phyloP scores from a whole-genome alignment of 2,329 filamentous ascomycete species.

The Aspergillus calidoustus region DNA sequence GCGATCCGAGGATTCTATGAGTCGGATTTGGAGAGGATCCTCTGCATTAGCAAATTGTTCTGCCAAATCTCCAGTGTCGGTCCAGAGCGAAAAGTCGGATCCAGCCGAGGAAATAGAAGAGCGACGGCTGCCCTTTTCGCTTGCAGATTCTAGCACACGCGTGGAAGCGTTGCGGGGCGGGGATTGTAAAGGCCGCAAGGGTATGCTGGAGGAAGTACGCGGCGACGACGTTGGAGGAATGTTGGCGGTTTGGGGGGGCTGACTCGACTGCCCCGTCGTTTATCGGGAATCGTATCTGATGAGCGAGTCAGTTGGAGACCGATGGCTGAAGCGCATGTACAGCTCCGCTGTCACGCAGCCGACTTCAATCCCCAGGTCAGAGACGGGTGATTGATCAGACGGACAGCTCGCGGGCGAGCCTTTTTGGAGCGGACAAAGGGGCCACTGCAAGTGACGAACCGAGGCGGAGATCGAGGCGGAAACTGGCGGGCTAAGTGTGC shows the following conservation, averaged over 20 bases:
- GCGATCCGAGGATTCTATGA: constrained; percentile 68
- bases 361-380: constrained; percentile 15
- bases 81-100: constrained; percentile 82
- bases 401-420: background rate
- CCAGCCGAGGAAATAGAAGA: constrained; percentile 56
- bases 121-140: constrained; percentile 56
- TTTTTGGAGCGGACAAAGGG: background rate
- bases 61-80: constrained; percentile 91
- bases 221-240: constrained; percentile 77
- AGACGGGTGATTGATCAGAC: constrained; percentile 17
- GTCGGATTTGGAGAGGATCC: constrained; percentile 75
- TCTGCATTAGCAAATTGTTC: constrained; percentile 85
- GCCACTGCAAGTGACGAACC: constrained; percentile 8
- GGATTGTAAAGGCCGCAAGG: constrained; percentile 71
- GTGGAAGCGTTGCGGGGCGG: constrained; percentile 42
- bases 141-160: constrained; percentile 47
- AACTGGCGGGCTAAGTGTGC: constrained; percentile 11
- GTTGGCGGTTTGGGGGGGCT: constrained; percentile 75
- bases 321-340: constrained; percentile 6
- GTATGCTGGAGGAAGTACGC: constrained; percentile 75
- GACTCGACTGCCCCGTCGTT: constrained; percentile 68
- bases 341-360: constrained; percentile 19
- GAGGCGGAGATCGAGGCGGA: constrained; percentile 17
- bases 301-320: constrained; percentile 15
- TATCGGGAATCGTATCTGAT: constrained; percentile 7